Conservation (phyloP, 805 yeast species). For the Yamadazyma tumulicola region DNA sequence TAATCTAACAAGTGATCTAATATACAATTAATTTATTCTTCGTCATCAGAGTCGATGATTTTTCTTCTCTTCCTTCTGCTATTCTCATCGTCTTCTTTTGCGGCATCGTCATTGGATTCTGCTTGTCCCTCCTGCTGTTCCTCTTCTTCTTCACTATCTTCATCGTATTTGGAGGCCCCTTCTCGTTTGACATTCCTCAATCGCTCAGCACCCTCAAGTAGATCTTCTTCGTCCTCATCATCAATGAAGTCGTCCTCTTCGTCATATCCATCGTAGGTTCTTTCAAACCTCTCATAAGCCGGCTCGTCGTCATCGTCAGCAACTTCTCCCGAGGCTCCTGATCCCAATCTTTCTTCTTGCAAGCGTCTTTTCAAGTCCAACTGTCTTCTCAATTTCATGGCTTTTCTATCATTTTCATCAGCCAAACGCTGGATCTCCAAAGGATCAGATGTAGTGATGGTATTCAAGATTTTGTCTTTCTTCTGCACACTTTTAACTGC, state of each 20-base stretch:
- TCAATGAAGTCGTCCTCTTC: slow-evolving; percentile 45
- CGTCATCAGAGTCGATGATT: slow-evolving; percentile 50
- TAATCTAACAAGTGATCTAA: slow-evolving; percentile 1
- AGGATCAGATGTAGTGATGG: slow-evolving; percentile 63
- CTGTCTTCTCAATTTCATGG: slow-evolving; percentile 62
- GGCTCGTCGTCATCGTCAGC: slow-evolving; percentile 27
- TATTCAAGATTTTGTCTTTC: slow-evolving; percentile 47
- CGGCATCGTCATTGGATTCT: slow-evolving; percentile 24
- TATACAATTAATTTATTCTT: slow-evolving; percentile 28
- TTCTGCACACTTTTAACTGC: slow-evolving; percentile 54
- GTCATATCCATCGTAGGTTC: slow-evolving; percentile 34
- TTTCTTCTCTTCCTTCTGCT: slow-evolving; percentile 43
- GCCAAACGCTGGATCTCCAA: slow-evolving; percentile 61
- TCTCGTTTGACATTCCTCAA: slow-evolving; percentile 51
- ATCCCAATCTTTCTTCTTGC: slow-evolving; percentile 52
- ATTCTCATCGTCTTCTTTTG: slow-evolving; percentile 26
- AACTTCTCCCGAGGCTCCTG: slow-evolving; percentile 27
- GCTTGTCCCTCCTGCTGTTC: slow-evolving; percentile 49
- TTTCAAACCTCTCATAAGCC: slow-evolving; percentile 36
- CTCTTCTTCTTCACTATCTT: slow-evolving; percentile 13
- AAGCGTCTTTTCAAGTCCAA: slow-evolving; percentile 56
- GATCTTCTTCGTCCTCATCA: slow-evolving; percentile 44
- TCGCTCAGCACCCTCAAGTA: slow-evolving; percentile 56
- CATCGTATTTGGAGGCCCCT: slow-evolving; percentile 49
- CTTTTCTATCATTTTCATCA: slow-evolving; percentile 58